Conservation (phyloP, 768 basidiomycete genomes). For the Tylopilus subfusipes region DNA sequence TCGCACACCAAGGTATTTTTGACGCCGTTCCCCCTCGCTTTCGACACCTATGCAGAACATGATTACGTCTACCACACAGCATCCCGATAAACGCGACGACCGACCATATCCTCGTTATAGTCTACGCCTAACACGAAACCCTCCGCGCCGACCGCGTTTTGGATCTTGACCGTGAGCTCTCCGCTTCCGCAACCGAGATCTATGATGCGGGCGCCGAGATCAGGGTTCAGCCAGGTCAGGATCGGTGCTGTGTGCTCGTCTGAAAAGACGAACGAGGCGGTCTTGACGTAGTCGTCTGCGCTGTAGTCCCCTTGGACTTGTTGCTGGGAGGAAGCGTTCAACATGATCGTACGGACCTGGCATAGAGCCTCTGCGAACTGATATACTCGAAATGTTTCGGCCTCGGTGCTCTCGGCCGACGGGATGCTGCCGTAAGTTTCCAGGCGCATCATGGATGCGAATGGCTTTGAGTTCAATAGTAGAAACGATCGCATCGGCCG, state of each 20-base stretch:
- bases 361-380: neutral
- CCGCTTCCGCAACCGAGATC: constrained; percentile 86
- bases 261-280: constrained; percentile 68
- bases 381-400: constrained; percentile 2
- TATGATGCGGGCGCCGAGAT: constrained; percentile 65
- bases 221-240: constrained; percentile 55
- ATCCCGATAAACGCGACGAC: constrained; percentile 12
- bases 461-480: neutral
- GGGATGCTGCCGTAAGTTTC: neutral
- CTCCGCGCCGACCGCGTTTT: constrained; percentile 44
- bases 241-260: constrained; percentile 48
- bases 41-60: constrained; percentile 42
- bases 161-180: constrained; percentile 62
- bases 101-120: constrained; percentile 68
- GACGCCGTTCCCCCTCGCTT: constrained; percentile 47
- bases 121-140: constrained; percentile 71
- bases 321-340: neutral
- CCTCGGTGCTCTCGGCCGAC: constrained; percentile 23
- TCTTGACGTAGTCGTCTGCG: constrained; percentile 56
- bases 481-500: constrained; percentile 16
- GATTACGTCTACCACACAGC: neutral
- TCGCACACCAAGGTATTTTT: constrained; percentile 50
- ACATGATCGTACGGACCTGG: constrained; percentile 4
- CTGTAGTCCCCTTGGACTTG: constrained; percentile 45
- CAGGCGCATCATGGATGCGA: neutral